A percentile compares a stretch with the other conserved stretches of the same genome.
These are phyloP conservation scores for Thinopyrum elongatum DNA, from an alignment of 176 grass and related monocot species.

Conservation along the genomic window DNA sequence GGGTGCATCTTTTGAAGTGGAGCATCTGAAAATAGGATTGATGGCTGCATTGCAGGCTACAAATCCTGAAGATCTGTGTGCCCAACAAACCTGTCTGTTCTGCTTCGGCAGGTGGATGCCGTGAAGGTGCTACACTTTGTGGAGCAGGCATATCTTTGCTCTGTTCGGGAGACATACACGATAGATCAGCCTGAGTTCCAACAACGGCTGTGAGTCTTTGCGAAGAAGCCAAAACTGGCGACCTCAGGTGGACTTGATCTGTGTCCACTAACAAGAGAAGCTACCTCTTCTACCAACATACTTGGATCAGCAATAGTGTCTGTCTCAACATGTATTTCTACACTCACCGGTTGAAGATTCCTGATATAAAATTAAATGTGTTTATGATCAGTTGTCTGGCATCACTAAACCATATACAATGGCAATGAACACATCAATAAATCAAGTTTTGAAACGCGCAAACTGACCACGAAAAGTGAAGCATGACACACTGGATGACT, in stretches of 20 bases:
- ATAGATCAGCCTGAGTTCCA: too few species aligned
- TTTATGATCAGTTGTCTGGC: not conserved
- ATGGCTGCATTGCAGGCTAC: not conserved
- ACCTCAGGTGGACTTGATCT: not conserved
- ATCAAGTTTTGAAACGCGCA: not conserved
- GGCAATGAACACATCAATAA: slow-evolving; percentile 3
- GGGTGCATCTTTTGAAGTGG: not conserved
- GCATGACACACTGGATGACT: not conserved
- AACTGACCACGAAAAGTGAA: not conserved
- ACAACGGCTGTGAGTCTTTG: not conserved
- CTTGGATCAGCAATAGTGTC: slow-evolving; percentile 10
- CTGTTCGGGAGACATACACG: not conserved
- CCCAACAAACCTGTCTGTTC: not conserved
- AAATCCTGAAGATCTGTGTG: too few species aligned
- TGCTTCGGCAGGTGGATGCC: slow-evolving; percentile 11
- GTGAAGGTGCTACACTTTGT: slow-evolving; percentile 19
- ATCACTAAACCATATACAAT: slow-evolving; percentile 21
- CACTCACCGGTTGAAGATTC: slow-evolving; percentile 5
- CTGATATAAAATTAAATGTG: slow-evolving; percentile 9
- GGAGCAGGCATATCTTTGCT: not conserved
- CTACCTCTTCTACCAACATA: not conserved
- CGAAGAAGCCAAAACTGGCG: not conserved
- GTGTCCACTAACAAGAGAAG: not conserved
- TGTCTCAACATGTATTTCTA: not conserved
- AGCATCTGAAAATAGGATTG: slow-evolving; percentile 1